Base-by-base conservation (phyloP, 2,329 filamentous ascomycete genomes). In the Stagonosporopsis chrysanthemi region DNA sequence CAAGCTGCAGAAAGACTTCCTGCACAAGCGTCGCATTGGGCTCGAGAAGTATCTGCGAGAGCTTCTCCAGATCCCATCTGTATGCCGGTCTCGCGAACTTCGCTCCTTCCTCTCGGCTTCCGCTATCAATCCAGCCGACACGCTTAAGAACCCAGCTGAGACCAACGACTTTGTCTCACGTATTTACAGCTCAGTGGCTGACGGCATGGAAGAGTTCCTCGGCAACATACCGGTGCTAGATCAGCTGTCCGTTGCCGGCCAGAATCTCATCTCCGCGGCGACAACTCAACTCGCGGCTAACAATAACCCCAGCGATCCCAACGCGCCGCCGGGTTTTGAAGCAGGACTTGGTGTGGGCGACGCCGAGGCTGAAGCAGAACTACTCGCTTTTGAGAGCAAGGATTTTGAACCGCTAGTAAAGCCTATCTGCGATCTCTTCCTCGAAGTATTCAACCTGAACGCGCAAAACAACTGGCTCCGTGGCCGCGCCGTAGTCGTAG, bases 181-280 rank as follows among this genome's bases (percentile, higher is more conserved):
- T 4, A 87, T 99, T 44, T 99, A 98, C 78, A 96, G 96, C 74
- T 98, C 94, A 0, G 94, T 99, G 22, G 91, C 94, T 0, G 95
- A 99, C 72, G 95, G 96, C 31, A 96, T 99, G 89, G 95, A 99
- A 73, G 95, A 99, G 67, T 96, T 99, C 52, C 81, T 99, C 3
- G 95, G 95, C 53, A 98, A 97, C 72, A 94, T 98, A 40, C 92
- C 95, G 1, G 93, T 97, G 0, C 84, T 99, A 28, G 95, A 99
- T 68, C 95, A 98, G 74, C 85, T 99, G 6, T 97, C 93, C 0
- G 85, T 92, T 1, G 93, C 95, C 6, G 94, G 94, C 0, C 94
- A 98, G 73, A 97, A 93, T 69, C 84, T 98, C 46, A 90, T 95
- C 56, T 90, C 90, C 0, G 90, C 90, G 29, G 90, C 85, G 17